Conservation (phyloP, 768 basidiomycete species). For the Kwoniella bestiolae region DNA sequence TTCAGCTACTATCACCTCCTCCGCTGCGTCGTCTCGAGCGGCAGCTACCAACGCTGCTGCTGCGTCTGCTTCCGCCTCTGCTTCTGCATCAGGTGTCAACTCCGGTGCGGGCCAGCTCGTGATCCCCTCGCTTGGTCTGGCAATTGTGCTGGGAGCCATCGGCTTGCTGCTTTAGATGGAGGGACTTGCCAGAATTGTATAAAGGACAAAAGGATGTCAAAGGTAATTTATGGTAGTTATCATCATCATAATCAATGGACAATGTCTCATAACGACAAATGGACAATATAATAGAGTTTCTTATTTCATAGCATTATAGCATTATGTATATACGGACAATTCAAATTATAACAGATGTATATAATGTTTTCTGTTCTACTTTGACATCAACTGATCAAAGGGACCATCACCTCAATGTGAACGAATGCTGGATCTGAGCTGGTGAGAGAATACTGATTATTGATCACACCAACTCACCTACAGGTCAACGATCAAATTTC, state of each 20-base stretch:
- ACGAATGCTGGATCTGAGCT: neutral
- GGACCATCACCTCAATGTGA: neutral
- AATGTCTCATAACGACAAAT: too few relatives aligned
- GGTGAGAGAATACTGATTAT: too few relatives aligned
- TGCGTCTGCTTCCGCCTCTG: slow-evolving; percentile 2
- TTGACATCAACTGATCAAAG: neutral
- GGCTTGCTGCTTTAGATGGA: neutral
- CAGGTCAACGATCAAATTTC: too few relatives aligned
- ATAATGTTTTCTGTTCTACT: neutral
- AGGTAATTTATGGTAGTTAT: neutral
- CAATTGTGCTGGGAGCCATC: neutral
- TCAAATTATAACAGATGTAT: neutral
- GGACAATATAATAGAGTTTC: neutral
- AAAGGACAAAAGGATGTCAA: neutral
- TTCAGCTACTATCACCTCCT: slow-evolving; percentile 6
- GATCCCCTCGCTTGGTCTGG: neutral
- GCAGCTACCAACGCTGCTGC: neutral
- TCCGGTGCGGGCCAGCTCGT: neutral
- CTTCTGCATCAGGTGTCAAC: neutral
- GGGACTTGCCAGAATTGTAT: too few relatives aligned
- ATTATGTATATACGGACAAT: neutral
- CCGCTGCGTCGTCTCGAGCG: neutral
- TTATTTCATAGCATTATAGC: neutral
- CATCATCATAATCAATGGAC: neutral
- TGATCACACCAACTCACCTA: neutral